phyloP scores from a whole-genome alignment of 768 basidiomycete genomes.

The Tricholoma flavovirens region DNA sequence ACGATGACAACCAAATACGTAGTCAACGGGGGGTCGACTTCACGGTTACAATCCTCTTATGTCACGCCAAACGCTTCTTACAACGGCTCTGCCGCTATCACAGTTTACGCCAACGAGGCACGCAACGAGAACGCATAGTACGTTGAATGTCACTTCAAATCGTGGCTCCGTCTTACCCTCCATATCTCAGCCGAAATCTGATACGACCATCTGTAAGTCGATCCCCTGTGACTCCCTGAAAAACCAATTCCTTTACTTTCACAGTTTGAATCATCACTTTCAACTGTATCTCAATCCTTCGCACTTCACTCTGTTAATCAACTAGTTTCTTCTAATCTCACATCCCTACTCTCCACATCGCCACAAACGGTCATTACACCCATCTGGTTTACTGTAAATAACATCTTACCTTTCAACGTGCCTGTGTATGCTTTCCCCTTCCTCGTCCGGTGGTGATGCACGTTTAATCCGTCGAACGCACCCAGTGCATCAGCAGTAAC shows the following conservation, averaged over 20 bases:
- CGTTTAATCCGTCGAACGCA: neutral
- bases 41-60: constrained; percentile 32
- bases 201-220: constrained; percentile 26
- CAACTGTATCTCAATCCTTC: constrained; percentile 29
- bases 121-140: constrained; percentile 59
- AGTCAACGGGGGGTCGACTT: constrained; percentile 39
- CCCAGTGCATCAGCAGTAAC: constrained; percentile 46
- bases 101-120: constrained; percentile 41
- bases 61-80: constrained; percentile 37
- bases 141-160: constrained; percentile 15
- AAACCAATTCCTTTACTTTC: neutral
- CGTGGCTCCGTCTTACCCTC: neutral
- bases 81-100: constrained; percentile 43
- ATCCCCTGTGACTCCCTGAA: neutral
- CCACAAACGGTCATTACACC: constrained; percentile 47
- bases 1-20: neutral
- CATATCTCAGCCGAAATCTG: constrained; percentile 24
- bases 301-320: constrained; percentile 25
- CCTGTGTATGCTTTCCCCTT: constrained; percentile 42
- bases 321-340: constrained; percentile 23
- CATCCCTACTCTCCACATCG: constrained; percentile 35
- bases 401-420: constrained; percentile 52
- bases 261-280: constrained; percentile 31
- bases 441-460: neutral
- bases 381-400: constrained; percentile 40